Evolutionary conservation across 106 monocot species (phyloP), one percentile per base, ranked within the genome.

Genomic region (Phalaenopsis equestris): DNA sequence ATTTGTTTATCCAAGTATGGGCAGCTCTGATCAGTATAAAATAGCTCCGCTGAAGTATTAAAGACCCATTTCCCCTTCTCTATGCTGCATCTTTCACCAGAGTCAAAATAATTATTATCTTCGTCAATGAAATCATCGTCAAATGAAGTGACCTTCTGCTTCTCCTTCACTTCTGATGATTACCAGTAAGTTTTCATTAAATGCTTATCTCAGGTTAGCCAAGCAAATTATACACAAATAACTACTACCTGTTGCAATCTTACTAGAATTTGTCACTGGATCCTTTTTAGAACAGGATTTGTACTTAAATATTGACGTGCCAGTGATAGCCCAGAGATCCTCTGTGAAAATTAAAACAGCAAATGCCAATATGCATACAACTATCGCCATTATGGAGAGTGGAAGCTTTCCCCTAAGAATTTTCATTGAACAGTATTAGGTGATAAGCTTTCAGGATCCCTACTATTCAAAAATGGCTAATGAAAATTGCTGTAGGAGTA

Each of bases 31-130:
- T 91, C 93, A 6, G 91, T 70, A 43, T 93, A 96, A 0, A 64
- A 78, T 36, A 82, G 85, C 73, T 87, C 45, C 39, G 56, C 75
- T 8, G 88, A 88, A 5, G 84, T 82, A 78, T 93, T 84, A 82
- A 87, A 93, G 47, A 84, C 89, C 93, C 96, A 96, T 47, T 78
- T 84, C 49, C 96, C 96, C 12, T 96, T 75, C 75, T 76, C 82
- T 38, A 91, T 84, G 19, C 84, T 88, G 79, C 96, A 96, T 70
- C 84, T 80, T 3, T 76, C 64, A 43, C 37, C 19, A n/a, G 80
- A 81, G 81, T 82, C 43, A 37, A 92, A 90, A 0, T 57, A 68
- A 11, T 67, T 85, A 80, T 87, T 79, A 21, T 83, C 78, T 79
- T 82, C 84, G 1, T 84, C 85, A 1, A 70, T 43, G 23, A 42